Evolutionary conservation across 2,329 filamentous ascomycete genomes (phyloP).

Genomic region (Didymella lethalis): DNA sequence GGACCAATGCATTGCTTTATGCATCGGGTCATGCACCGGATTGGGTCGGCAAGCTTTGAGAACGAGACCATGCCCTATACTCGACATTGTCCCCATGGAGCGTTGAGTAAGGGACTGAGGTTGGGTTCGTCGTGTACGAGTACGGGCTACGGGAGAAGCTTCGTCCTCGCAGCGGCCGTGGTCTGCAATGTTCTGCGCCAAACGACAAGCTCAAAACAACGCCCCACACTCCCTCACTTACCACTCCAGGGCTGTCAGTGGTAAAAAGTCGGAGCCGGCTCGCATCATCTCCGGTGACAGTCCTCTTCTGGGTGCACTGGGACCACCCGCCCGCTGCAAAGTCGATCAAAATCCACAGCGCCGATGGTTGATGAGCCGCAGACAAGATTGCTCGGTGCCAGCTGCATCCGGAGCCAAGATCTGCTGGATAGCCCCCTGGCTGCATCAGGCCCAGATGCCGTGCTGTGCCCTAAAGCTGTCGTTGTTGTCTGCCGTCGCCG

Average conservation of each 20-base stretch:
- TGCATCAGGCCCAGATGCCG: background rate
- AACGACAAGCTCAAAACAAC: conserved; percentile 14
- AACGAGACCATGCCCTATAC: conserved; percentile 42
- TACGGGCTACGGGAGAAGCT: conserved; percentile 12
- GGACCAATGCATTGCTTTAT: conserved; percentile 37
- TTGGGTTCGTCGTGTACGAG: conserved; percentile 8
- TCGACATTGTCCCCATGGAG: conserved; percentile 35
- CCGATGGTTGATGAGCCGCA: conserved; percentile 4
- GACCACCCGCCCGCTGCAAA: conserved; percentile 40
- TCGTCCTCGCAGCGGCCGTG: conserved; percentile 20
- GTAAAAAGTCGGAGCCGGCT: conserved; percentile 21
- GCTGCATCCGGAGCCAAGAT: background rate
- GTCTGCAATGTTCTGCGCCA: conserved; percentile 24
- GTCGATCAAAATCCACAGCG: conserved; percentile 38
- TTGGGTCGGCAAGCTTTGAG: conserved; percentile 33
- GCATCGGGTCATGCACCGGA: conserved; percentile 45
- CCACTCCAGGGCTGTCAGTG: background rate
- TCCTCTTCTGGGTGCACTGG: conserved; percentile 28
- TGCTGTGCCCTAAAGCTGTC: conserved; percentile 16
- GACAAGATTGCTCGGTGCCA: conserved; percentile 1
- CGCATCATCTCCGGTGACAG: conserved; percentile 31
- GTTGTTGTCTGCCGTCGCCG: conserved; percentile 22
- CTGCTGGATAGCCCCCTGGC: conserved; percentile 5
- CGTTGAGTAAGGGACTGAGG: conserved; percentile 31
- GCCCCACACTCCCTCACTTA: conserved; percentile 35